Evolutionary conservation across 768 basidiomycete genomes (phyloP), one percentile per base, ranked within the genome.

Genomic region (Boletus subparvulus): DNA sequence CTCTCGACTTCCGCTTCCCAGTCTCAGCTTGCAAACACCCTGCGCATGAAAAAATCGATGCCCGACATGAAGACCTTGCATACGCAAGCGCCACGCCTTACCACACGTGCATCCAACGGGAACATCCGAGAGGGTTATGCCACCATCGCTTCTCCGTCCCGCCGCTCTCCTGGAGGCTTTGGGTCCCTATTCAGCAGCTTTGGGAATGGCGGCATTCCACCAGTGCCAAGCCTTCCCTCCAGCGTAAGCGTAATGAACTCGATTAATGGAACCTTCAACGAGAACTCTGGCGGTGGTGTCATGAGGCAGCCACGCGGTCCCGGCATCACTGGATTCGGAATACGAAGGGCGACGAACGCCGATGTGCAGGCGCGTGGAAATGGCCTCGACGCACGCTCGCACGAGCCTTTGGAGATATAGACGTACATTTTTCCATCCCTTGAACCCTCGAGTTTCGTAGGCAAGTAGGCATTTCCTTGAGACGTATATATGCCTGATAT

Each of bases 21-120:
- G 61, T 75, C 77, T 62, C 78, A 73, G 61, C 79, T 77, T 46
- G 71, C 72, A 17, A 76, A 67, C 52, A 78, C 84, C 41, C 82
- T 98, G 52, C 87, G 95, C 41, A 85, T 88, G 73, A 98, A 98
- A 80, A 97, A 97, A 76, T 96, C 94, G 24, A 98, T 98, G 97
- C 97, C 97, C 3, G 94, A 98, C 73, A 86, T 98, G 85, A 92
- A 92, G 76, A 88, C 88, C 16, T 74, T 93, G 61, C 91, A 92
- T 58, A 79, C 86, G 17, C 85, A 87, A 65, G 86, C 87, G 1
- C 91, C 90, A 35, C 87, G 91, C 50, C 81, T 94, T 46, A 84
- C 77, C 55, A 87, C 88, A 16, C 88, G 91, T 58, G 80, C 90
- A 17, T 94, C 91, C 46, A 94, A 92, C 69, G 90, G 91, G 54